Evolutionary conservation across 352 stramenopile species (phyloP).

Genomic region (Phytophthora sansomeana): DNA sequence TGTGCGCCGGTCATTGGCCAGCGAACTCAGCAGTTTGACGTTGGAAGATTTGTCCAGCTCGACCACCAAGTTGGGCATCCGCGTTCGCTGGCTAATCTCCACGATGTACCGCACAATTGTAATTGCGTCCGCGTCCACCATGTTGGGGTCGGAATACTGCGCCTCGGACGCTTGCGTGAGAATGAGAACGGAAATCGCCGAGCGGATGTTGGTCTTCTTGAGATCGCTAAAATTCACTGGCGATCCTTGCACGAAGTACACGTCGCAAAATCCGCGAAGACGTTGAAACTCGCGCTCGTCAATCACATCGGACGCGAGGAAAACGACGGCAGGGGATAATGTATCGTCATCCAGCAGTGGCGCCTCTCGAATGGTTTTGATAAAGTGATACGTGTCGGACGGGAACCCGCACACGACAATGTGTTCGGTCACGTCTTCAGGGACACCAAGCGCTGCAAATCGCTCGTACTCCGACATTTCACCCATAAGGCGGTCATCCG

Average conservation of each 20-base stretch:
- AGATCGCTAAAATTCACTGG: slow-evolving; percentile 80
- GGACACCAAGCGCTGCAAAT: slow-evolving; percentile 54
- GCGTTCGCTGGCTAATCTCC: slow-evolving; percentile 73
- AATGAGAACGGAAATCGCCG: slow-evolving; percentile 67
- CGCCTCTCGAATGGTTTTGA: slow-evolving; percentile 74
- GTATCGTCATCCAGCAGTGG: slow-evolving; percentile 48
- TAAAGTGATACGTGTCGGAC: slow-evolving; percentile 69
- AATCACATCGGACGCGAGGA: slow-evolving; percentile 57
- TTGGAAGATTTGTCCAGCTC: slow-evolving; percentile 80
- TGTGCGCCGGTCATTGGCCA: slow-evolving; percentile 60
- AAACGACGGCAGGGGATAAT: slow-evolving; percentile 59
- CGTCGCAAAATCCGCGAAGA: slow-evolving; percentile 57
- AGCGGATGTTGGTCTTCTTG: slow-evolving; percentile 70
- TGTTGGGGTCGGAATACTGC: slow-evolving; percentile 77
- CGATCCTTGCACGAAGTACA: slow-evolving; percentile 79
- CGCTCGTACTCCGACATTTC: slow-evolving; percentile 60
- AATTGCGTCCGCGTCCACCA: slow-evolving; percentile 85
- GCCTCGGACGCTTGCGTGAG: slow-evolving; percentile 58
- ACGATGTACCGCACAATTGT: slow-evolving; percentile 85
- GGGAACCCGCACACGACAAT: slow-evolving; percentile 82
- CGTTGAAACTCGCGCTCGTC: slow-evolving; percentile 65
- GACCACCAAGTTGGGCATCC: slow-evolving; percentile 77
- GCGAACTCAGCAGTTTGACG: slow-evolving; percentile 79
- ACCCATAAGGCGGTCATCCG: slow-evolving; percentile 14
- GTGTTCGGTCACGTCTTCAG: slow-evolving; percentile 50